phyloP scores from a whole-genome alignment of 805 yeast species.

The Hanseniaspora thailandica region DNA sequence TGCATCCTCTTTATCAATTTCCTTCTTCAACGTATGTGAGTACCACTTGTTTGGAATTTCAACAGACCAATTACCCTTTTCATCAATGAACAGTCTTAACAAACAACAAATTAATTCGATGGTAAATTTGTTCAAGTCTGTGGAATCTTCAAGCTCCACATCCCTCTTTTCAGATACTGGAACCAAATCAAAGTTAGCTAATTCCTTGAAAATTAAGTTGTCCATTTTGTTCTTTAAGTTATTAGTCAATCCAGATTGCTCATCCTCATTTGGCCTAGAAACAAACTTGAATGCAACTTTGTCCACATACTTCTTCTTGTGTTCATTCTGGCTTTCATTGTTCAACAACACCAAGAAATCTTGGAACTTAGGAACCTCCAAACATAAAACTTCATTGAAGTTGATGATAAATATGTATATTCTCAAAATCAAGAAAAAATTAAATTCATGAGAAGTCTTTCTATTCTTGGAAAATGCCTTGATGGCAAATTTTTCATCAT shows the following conservation, averaged over 20 bases:
- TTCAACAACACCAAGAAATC: conserved; percentile 3
- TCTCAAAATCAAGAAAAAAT: conserved; percentile 3
- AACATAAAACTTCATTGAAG: not conserved
- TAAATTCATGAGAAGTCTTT: not conserved
- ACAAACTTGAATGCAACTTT: not conserved
- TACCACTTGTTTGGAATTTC: conserved; percentile 27
- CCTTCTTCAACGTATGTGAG: conserved; percentile 12
- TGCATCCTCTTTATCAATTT: conserved; percentile 11
- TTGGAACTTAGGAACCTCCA: not conserved
- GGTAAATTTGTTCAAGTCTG: conserved; percentile 22
- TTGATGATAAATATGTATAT: conserved; percentile 3
- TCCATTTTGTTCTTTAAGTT: not conserved
- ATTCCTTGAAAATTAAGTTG: not conserved
- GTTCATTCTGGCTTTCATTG: not conserved
- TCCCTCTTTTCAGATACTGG: not conserved
- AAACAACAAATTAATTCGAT: conserved; percentile 25
- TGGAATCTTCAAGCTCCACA: not conserved
- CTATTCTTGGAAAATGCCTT: not conserved
- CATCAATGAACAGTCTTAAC: conserved; percentile 26
- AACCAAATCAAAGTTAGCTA: not conserved
- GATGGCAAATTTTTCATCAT: not conserved
- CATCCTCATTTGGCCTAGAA: not conserved
- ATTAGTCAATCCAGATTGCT: not conserved
- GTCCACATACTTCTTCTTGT: not conserved
- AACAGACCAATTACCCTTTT: conserved; percentile 27